phyloP scores from a whole-genome alignment of 2,329 filamentous ascomycete species.

The Meredithiella fracta region DNA sequence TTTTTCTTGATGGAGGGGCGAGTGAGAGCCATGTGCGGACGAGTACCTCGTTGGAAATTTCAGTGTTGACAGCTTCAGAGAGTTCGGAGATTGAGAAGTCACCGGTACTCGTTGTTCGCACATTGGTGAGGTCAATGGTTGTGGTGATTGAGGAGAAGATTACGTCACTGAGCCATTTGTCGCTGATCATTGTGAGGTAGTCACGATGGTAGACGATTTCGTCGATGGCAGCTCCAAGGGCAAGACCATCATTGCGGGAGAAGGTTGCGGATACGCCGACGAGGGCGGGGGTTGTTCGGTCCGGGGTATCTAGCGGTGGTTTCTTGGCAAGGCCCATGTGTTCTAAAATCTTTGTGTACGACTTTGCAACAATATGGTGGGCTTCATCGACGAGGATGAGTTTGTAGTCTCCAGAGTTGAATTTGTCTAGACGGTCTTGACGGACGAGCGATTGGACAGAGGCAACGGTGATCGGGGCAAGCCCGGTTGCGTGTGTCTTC shows the following conservation, averaged over 20 bases:
- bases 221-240: slow-evolving; percentile 71
- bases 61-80: slow-evolving; percentile 68
- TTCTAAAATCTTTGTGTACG: slow-evolving; percentile 58
- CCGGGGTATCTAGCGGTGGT: slow-evolving; percentile 28
- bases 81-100: slow-evolving; percentile 72
- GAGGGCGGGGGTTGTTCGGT: slow-evolving; percentile 36
- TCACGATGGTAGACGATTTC: slow-evolving; percentile 90
- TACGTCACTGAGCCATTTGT: slow-evolving; percentile 85
- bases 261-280: slow-evolving; percentile 80
- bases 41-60: slow-evolving; percentile 64
- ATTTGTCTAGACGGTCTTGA: slow-evolving; percentile 61
- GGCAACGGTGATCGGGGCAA: slow-evolving; percentile 83
- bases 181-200: slow-evolving; percentile 53
- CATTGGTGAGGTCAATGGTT: slow-evolving; percentile 58
- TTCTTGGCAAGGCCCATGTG: slow-evolving; percentile 52
- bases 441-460: slow-evolving; percentile 76
- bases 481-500: slow-evolving; percentile 54
- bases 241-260: slow-evolving; percentile 65
- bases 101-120: slow-evolving; percentile 35
- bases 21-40: slow-evolving; percentile 75
- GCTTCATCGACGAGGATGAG: slow-evolving; percentile 89
- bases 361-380: slow-evolving; percentile 80
- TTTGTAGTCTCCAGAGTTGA: slow-evolving; percentile 66
- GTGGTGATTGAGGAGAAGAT: slow-evolving; percentile 85
- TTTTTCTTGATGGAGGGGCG: slow-evolving; percentile 49